Conservation (phyloP, 495 filamentous ascomycete species). For the Xylaria nigripes region DNA sequence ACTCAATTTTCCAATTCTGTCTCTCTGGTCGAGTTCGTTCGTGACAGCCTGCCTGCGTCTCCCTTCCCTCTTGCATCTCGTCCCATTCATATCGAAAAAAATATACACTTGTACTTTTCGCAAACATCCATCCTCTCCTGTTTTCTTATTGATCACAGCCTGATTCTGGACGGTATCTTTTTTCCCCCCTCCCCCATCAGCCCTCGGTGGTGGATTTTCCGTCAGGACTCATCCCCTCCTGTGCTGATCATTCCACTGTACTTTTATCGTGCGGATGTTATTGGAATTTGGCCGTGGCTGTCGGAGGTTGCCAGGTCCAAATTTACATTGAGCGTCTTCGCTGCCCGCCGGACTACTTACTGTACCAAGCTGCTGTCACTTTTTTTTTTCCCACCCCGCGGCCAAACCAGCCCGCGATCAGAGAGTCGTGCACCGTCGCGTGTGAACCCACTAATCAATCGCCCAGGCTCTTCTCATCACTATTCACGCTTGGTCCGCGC, state of each 20-base stretch:
- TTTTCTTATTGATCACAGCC: not conserved
- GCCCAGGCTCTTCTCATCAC: not conserved
- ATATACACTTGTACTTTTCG: not conserved
- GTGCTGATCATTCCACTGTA: not conserved
- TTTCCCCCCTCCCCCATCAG: not conserved
- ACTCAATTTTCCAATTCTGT: not conserved
- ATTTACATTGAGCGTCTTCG: not conserved
- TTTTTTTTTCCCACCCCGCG: conserved; percentile 3
- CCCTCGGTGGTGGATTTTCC: conserved; percentile 1
- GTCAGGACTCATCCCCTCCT: not conserved
- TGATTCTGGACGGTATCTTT: not conserved
- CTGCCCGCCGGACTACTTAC: not conserved
- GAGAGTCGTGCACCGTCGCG: conserved; percentile 11
- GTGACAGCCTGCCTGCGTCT: conserved; percentile 3
- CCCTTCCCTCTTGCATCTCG: not conserved
- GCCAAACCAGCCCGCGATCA: conserved; percentile 1
- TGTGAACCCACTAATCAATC: conserved; percentile 1
- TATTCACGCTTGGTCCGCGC: not conserved
- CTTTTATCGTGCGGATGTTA: not conserved
- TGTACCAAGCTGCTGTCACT: not conserved
- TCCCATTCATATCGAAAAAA: not conserved
- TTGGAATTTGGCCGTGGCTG: not conserved
- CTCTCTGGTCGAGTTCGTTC: not conserved
- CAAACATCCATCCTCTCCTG: not conserved
- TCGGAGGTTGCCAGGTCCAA: conserved; percentile 11